Evolutionary conservation across 495 filamentous ascomycete genomes (phyloP).

Genomic region (Ramalina intermedia): DNA sequence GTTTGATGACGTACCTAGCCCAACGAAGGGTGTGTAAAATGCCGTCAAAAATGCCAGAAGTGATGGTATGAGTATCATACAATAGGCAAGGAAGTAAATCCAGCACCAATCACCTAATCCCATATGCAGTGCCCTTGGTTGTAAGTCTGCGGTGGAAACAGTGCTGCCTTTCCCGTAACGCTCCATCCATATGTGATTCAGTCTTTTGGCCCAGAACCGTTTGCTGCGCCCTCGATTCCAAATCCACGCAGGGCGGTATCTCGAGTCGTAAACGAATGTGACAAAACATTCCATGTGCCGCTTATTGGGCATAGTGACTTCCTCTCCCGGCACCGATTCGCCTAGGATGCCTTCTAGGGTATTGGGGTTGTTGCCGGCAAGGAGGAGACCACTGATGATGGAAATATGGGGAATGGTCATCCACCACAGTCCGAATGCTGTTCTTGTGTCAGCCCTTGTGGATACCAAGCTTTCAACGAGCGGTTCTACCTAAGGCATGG

Average conservation of each 20-base stretch:
- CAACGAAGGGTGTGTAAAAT: constrained; percentile 27
- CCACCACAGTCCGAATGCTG: constrained; percentile 32
- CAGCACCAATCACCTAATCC: constrained; percentile 9
- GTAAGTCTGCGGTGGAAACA: not conserved
- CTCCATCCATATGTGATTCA: not conserved
- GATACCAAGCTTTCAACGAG: not conserved
- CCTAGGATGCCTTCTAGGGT: constrained; percentile 8
- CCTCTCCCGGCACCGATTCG: not conserved
- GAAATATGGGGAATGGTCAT: constrained; percentile 8
- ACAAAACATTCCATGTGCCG: not conserved
- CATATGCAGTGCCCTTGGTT: not conserved
- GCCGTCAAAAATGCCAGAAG: constrained; percentile 16
- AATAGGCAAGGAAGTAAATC: not conserved
- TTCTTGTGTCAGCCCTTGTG: not conserved
- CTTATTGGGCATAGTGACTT: not conserved
- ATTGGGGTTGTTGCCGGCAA: constrained; percentile 15
- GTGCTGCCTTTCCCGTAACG: not conserved
- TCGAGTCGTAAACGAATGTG: constrained; percentile 7
- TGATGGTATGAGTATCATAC: not conserved
- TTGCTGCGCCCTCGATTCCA: constrained; percentile 18
- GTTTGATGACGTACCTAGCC: constrained; percentile 7
- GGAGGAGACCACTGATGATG: constrained; percentile 12
- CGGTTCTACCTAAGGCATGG: not conserved
- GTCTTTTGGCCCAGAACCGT: constrained; percentile 1
- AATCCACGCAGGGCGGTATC: constrained; percentile 17